These are phyloP conservation scores for Willaertia magna DNA, from an alignment of 208 protist species.

Conservation along the genomic window DNA sequence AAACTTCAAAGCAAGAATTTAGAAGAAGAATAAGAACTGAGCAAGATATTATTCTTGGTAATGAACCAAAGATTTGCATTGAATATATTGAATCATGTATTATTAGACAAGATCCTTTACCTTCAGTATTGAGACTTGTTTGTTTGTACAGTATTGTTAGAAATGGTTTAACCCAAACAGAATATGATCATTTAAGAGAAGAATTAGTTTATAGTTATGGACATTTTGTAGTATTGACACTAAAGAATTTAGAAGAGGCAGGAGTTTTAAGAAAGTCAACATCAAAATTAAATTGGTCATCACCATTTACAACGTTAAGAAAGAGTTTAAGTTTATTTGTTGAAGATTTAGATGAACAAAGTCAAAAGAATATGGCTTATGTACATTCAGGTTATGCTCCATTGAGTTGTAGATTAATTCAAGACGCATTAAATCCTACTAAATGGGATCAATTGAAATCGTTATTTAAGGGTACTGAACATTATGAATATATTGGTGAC, in stretches of 20 bases:
- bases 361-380: neutral
- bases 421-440: neutral
- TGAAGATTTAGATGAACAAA: neutral
- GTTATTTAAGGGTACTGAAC: neutral
- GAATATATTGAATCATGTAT: conserved; percentile 13
- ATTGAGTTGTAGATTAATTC: neutral
- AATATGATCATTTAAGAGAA: neutral
- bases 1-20: neutral
- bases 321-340: neutral
- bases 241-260: conserved; percentile 9
- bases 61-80: neutral
- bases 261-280: neutral
- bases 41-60: neutral
- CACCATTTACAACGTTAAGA: neutral
- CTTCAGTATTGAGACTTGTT: neutral
- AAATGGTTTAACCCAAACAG: neutral
- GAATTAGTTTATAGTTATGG: neutral
- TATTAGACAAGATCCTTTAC: neutral
- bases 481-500: neutral
- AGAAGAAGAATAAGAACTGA: neutral
- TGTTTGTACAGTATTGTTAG: neutral
- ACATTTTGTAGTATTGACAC: neutral
- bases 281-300: neutral
- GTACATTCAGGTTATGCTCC: neutral
- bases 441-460: neutral